A percentile compares a stretch with the other conserved stretches of the same genome.
phyloP scores from a whole-genome alignment of 2,329 filamentous ascomycete genomes.

The Ilyonectria mors-panacis region DNA sequence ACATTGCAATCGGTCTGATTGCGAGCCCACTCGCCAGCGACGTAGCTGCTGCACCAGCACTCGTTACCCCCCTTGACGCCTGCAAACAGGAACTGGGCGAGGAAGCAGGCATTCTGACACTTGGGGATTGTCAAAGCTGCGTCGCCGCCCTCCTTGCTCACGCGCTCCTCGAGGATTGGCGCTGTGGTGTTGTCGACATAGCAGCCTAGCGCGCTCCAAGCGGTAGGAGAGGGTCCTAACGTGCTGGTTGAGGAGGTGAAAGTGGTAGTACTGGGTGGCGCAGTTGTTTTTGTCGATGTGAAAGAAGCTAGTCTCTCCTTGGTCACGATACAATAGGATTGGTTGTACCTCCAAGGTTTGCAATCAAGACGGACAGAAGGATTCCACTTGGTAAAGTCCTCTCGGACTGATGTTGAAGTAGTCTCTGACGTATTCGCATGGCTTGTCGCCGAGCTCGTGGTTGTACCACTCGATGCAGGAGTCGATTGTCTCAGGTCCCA shows the following conservation, averaged over 20 bases:
- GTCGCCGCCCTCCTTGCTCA: slow-evolving; percentile 44
- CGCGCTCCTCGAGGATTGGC: slow-evolving; percentile 50
- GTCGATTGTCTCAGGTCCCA: slow-evolving; percentile 11
- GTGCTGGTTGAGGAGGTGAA: slow-evolving; percentile 32
- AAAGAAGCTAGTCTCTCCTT: slow-evolving; percentile 22
- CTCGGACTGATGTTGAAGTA: slow-evolving; percentile 31
- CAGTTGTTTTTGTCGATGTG: slow-evolving; percentile 25
- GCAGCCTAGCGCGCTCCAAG: slow-evolving; percentile 54
- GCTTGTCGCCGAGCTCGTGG: neutral
- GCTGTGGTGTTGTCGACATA: slow-evolving; percentile 54
- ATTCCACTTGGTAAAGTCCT: slow-evolving; percentile 41
- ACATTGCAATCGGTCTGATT: slow-evolving; percentile 48
- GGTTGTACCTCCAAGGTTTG: slow-evolving; percentile 32
- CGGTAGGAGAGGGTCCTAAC: slow-evolving; percentile 40
- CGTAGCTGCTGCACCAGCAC: slow-evolving; percentile 58
- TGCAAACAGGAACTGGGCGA: slow-evolving; percentile 54
- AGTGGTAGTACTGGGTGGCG: slow-evolving; percentile 13
- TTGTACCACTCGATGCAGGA: slow-evolving; percentile 14
- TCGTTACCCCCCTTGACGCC: slow-evolving; percentile 56
- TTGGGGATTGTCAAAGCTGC: slow-evolving; percentile 50
- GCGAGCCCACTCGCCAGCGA: slow-evolving; percentile 35
- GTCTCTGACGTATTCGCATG: slow-evolving; percentile 31
- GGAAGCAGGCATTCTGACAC: slow-evolving; percentile 56
- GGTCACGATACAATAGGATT: slow-evolving; percentile 47
- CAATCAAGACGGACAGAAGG: slow-evolving; percentile 44